Base-by-base conservation (phyloP, 2,329 filamentous ascomycete species). In the Cordyceps javanica region DNA sequence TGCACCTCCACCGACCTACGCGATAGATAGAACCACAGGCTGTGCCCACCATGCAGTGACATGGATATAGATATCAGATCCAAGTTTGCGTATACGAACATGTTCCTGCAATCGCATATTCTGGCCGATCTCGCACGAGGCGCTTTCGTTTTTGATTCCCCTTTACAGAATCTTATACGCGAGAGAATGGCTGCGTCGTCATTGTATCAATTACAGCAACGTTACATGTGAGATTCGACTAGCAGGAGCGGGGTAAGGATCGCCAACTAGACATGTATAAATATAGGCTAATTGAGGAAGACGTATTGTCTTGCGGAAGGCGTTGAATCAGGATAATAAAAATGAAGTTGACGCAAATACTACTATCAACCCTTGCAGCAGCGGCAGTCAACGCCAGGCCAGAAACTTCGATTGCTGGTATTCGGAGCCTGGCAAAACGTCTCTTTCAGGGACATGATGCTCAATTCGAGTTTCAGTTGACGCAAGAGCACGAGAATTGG, bases 401-500 rank as follows among this genome's bases (percentile, higher is more conserved):
- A 14, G 41, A 5, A 44, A 30, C 19, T 7, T 34, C 49, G 6
- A n/a, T 57, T 13, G 23, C 23, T 23, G 54, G 54, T 26, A 57
- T 57, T 32, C 54, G 26, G 10, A 19, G 28, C 4, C 32, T 57
- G 34, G 45, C 54, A 14, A 46, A 42, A 7, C 54, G 54, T 26
- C 19, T 39, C 7, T 39, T 57, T 13, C 19, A 38, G 23, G 44
- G 32, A 9, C 32, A 21, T 30, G 54, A 26, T 19, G 54, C 48
- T 25, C 28, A 41, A n/a, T 57, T 57, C 21, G 48, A 51, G 4
- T 50, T 57, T 13, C 32, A 41, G 16, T 48, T 52, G 16, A 45
- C 55, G 2, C 16, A 52, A 13, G 5, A 57, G 9, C 55, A 25
- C 11, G 46, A 57, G 19, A 44, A 28, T 10, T 57, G 46, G 36